These are phyloP conservation scores for Pleurotus giganteus DNA, from an alignment of 768 basidiomycete genomes.

Conservation along the genomic window DNA sequence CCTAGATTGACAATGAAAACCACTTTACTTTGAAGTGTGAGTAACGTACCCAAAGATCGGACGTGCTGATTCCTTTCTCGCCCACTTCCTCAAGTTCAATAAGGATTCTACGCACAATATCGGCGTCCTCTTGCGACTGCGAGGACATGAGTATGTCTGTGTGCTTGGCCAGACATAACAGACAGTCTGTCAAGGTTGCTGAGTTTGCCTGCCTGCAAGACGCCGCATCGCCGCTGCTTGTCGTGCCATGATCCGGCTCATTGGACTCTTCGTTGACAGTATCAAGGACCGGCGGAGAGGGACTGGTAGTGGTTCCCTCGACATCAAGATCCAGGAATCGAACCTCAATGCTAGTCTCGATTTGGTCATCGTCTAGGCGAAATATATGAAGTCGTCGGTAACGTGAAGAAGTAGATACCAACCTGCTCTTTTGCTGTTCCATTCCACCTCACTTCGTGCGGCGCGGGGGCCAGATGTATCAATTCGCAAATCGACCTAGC, in stretches of 20 bases:
- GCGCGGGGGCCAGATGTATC: conserved; percentile 61
- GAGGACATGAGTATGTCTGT: conserved; percentile 27
- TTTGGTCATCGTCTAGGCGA: conserved; percentile 73
- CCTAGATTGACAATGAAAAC: conserved; percentile 12
- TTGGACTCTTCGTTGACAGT: conserved; percentile 12
- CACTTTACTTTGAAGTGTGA: background rate
- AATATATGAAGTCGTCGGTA: conserved; percentile 9
- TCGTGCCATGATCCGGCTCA: conserved; percentile 38
- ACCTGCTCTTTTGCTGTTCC: conserved; percentile 92
- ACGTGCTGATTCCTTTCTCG: conserved; percentile 37
- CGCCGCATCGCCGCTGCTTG: conserved; percentile 37
- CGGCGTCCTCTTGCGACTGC: conserved; percentile 26
- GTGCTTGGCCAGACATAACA: conserved; percentile 42
- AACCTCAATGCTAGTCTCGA: conserved; percentile 66
- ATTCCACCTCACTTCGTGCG: conserved; percentile 60
- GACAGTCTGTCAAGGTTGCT: conserved; percentile 37
- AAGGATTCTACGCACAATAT: conserved; percentile 31
- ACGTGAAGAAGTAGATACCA: conserved; percentile 15
- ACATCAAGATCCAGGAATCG: conserved; percentile 28
- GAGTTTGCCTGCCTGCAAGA: conserved; percentile 42
- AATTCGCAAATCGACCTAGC: conserved; percentile 69
- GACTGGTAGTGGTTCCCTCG: conserved; percentile 16
- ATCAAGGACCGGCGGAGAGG: conserved; percentile 13
- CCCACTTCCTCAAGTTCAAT: conserved; percentile 33
- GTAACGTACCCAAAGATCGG: conserved; percentile 33